Percentiles rank a stretch among this genome's conserved stretches.
These are phyloP conservation scores for Boletellus ananas DNA, from an alignment of 768 basidiomycete species.

Conservation along the genomic window DNA sequence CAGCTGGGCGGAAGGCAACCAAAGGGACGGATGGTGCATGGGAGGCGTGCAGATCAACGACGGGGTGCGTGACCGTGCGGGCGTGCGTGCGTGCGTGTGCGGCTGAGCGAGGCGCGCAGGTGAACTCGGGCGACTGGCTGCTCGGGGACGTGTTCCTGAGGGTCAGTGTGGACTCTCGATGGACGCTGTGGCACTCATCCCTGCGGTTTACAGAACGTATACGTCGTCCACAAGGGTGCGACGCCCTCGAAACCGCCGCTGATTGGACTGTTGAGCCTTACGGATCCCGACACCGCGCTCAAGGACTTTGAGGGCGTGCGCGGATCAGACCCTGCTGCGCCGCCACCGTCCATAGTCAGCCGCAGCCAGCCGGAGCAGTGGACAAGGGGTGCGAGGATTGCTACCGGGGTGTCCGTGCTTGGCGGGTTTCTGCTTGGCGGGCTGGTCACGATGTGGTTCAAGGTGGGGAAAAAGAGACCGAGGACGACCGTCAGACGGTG, in stretches of 20 bases:
- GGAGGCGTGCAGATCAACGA: slow-evolving; percentile 56
- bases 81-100: neutral
- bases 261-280: slow-evolving; percentile 46
- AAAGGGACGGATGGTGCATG: slow-evolving; percentile 47
- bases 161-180: slow-evolving; percentile 27
- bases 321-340: slow-evolving; percentile 38
- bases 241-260: slow-evolving; percentile 38
- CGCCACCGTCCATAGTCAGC: slow-evolving; percentile 14
- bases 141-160: slow-evolving; percentile 57
- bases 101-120: slow-evolving; percentile 25
- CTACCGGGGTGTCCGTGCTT: slow-evolving; percentile 24
- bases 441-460: slow-evolving; percentile 21
- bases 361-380: slow-evolving; percentile 9
- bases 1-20: slow-evolving; percentile 43
- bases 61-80: slow-evolving; percentile 32
- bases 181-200: too few relatives aligned
- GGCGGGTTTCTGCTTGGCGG: slow-evolving; percentile 38
- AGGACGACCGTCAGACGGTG: slow-evolving; percentile 4
- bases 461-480: slow-evolving; percentile 2
- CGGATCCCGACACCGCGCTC: slow-evolving; percentile 36
- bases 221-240: slow-evolving; percentile 44
- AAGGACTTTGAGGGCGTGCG: slow-evolving; percentile 39
- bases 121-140: slow-evolving; percentile 59
- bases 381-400: slow-evolving; percentile 15
- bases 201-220: slow-evolving; percentile 43